A percentile compares a stretch with the other conserved stretches of the same genome.
Conservation (phyloP, 1,284 basidiomycete species). For the Ceratobasidium sp. region DNA sequence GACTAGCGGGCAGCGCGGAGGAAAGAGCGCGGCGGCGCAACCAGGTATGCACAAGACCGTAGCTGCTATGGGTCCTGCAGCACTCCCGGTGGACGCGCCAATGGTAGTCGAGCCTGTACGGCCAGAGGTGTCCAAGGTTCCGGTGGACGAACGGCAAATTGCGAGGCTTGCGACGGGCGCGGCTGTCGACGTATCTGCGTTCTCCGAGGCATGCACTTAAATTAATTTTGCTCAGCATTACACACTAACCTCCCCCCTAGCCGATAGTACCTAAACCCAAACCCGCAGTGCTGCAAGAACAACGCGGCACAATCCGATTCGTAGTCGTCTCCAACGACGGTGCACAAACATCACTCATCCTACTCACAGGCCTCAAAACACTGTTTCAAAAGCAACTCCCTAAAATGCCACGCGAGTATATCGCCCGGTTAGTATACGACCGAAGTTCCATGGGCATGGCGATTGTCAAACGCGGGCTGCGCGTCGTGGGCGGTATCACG, state of each 20-base stretch:
- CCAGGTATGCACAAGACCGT: conserved; percentile 66
- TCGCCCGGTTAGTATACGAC: conserved; percentile 95
- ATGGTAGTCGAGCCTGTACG: conserved; percentile 63
- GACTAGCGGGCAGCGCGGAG: conserved; percentile 35
- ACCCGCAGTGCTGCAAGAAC: conserved; percentile 85
- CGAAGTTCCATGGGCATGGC: conserved; percentile 91
- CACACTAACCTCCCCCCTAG: conserved; percentile 49
- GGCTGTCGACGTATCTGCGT: conserved; percentile 74
- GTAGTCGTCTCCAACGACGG: conserved; percentile 89
- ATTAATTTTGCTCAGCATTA: conserved; percentile 8
- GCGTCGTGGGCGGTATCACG: conserved; percentile 98
- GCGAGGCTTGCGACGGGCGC: conserved; percentile 82
- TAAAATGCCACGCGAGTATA: conserved; percentile 99
- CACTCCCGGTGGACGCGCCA: conserved; percentile 56
- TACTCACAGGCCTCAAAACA: conserved; percentile 94
- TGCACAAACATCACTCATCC: conserved; percentile 80
- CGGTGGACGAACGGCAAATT: conserved; percentile 79
- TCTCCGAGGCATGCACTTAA: conserved; percentile 61
- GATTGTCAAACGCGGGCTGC: conserved; percentile 94
- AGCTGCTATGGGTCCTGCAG: conserved; percentile 66
- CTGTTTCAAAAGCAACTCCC: conserved; percentile 98
- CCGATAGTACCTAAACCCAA: conserved; percentile 70
- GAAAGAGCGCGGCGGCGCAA: conserved; percentile 66
- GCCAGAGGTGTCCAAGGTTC: conserved; percentile 77
- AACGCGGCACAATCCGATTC: conserved; percentile 87